Evolutionary conservation across 345 rosid genomes (phyloP), one percentile per base, ranked within the genome.

Genomic region (Raphanus sativus): DNA sequence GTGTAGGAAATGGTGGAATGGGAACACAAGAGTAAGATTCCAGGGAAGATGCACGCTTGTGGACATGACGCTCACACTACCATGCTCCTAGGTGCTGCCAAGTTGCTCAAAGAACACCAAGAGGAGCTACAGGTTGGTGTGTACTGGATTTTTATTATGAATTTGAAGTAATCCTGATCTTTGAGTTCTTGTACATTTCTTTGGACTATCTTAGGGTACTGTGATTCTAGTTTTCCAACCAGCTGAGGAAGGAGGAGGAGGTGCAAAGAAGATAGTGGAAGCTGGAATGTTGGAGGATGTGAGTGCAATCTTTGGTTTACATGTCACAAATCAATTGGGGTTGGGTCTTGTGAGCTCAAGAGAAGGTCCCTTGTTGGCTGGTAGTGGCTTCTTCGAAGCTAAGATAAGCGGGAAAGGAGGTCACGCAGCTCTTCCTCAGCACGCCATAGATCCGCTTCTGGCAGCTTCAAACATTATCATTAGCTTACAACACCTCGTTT

Each of bases 181-280:
- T 4, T 67, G 38, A 6, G 10, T 26, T 78, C 15, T 67, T n/a
- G 4, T 21, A 62, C 2, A 68, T 40, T 72, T 67, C 11, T 9
- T 9, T 81, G 56, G 69, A 60, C 12, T 0, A 15, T 50, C 1
- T 70, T 81, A 92, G 99, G 98, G 99, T 26, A 94, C 98, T 2
- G 85, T 90, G 45, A 83, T 86, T 73, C 88, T 90, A 50, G 83
- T 94, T 29, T 94, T 94, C 58, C 98, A 94, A 83, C 98, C 98
- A 26, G 98, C 91, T 26, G 98, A 94, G 83, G 98, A 94, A 87
- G 97, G 92, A 58, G 86, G 88, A 16, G 95, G 89, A n/a, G 97
- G 97, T 38, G 98, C 97, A 25, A 88, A 86, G 84, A 76, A 73
- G 66, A 86, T 94, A 80, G 62, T 89, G 32, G 91, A 88, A 58